Conservation (phyloP, 306 rosid species). For the Citrullus colocynthis region DNA sequence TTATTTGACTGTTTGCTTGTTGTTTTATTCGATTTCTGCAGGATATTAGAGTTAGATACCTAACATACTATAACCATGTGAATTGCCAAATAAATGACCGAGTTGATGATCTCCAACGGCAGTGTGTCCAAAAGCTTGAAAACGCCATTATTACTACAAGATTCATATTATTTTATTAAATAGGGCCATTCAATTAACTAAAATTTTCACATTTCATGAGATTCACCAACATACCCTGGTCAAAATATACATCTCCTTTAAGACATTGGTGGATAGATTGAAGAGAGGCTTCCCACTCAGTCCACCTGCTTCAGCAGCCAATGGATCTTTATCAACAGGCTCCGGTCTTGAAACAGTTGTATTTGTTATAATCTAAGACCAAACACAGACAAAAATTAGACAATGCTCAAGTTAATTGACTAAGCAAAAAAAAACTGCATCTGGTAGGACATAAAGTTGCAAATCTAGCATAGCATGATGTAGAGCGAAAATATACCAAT, state of each 20-base stretch:
- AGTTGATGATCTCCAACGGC: not conserved
- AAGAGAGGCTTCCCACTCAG: constrained; percentile 98
- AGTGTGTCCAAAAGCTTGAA: not conserved
- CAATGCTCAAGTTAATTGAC: not conserved
- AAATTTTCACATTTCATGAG: not conserved
- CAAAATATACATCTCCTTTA: constrained; percentile 80
- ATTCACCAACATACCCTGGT: constrained; percentile 55
- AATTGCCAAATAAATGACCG: not conserved
- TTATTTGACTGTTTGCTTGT: too few species aligned
- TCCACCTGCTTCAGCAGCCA: constrained; percentile 80
- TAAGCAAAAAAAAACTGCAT: not conserved
- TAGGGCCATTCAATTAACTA: not conserved
- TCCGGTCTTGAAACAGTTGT: constrained; percentile 94
- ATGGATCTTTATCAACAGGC: constrained; percentile 28
- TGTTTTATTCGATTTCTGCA: too few species aligned
- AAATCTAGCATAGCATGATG: constrained; percentile 8
- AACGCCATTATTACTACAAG: not conserved
- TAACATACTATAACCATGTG: not conserved
- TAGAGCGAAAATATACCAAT: constrained; percentile 42
- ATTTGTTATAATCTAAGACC: constrained; percentile 65
- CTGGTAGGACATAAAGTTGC: not conserved
- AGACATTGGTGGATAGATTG: constrained; percentile 47
- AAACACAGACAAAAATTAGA: constrained; percentile 3
- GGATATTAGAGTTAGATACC: not conserved
- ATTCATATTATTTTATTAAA: not conserved